Conservation (phyloP, 805 yeast genomes). For the Alloascoidea africana region DNA sequence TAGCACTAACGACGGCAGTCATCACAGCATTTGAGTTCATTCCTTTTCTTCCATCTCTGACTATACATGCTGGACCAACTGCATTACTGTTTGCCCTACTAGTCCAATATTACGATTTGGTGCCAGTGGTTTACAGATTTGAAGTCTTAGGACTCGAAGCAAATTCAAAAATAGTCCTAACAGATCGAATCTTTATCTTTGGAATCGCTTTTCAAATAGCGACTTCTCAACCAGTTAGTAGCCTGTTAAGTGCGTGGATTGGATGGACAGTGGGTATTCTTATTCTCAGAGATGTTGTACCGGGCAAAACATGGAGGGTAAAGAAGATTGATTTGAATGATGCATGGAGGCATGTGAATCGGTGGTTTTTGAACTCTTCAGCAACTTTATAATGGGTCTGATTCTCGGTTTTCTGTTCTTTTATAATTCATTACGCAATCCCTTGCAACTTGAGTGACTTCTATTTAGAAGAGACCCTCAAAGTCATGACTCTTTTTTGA, state of each 20-base stretch:
- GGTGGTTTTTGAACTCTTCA: no score
- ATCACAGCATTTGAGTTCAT: constrained; percentile 3
- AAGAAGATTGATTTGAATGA: no score
- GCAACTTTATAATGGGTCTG: no score
- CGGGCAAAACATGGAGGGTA: constrained; percentile 25
- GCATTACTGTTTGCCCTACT: constrained; percentile 19
- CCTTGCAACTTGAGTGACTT: no score
- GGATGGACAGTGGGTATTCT: constrained; percentile 25
- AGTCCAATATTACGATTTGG: constrained; percentile 19
- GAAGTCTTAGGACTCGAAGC: constrained; percentile 11
- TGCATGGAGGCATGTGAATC: no score
- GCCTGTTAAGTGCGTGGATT: constrained; percentile 13
- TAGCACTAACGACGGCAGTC: constrained; percentile 7
- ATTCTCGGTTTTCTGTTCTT: no score
- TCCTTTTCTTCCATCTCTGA: constrained; percentile 1
- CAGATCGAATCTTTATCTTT: constrained; percentile 21
- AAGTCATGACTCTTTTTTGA: no score
- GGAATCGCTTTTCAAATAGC: constrained; percentile 19
- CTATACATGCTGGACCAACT: constrained; percentile 18
- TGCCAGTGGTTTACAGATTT: constrained; percentile 25
- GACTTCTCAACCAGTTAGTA: constrained; percentile 16
- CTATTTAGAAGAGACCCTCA: no score
- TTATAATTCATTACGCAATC: no score
- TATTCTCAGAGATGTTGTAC: constrained; percentile 19
- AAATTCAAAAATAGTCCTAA: constrained; percentile 9